phyloP scores from a whole-genome alignment of 768 basidiomycete species.

The Suillus subluteus region DNA sequence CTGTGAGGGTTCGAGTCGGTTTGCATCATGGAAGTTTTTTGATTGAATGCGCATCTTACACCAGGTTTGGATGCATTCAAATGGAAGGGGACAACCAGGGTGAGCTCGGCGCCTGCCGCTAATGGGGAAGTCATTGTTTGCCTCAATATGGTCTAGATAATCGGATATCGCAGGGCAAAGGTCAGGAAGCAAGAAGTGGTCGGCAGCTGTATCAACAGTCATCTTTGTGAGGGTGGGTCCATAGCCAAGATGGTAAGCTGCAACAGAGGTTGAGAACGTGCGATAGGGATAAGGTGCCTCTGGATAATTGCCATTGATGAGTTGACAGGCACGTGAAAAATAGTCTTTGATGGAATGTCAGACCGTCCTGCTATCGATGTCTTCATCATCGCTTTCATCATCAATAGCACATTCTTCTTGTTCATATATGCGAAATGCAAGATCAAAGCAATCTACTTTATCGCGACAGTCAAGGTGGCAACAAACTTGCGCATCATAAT shows the following conservation, averaged over 20 bases:
- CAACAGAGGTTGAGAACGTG: not conserved
- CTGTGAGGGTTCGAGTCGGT: too few relatives aligned
- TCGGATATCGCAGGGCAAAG: not conserved
- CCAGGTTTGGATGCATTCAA: not conserved
- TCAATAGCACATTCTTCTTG: not conserved
- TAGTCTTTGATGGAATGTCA: not conserved
- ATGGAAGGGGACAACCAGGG: not conserved
- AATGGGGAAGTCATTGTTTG: not conserved
- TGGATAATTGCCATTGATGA: not conserved
- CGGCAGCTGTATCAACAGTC: not conserved
- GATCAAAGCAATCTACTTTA: not conserved
- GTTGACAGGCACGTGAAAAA: not conserved
- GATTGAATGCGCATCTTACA: not conserved
- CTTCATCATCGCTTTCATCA: not conserved
- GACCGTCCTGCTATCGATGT: not conserved
- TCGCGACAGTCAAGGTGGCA: not conserved
- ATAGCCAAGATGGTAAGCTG: not conserved
- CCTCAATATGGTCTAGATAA: not conserved
- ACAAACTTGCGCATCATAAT: conserved; percentile 11
- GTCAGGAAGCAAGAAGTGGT: not conserved
- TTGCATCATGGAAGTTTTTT: not conserved
- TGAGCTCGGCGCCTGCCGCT: not conserved
- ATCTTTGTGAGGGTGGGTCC: not conserved
- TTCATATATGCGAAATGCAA: not conserved
- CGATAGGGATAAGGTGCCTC: not conserved